phyloP scores from a whole-genome alignment of 1,284 basidiomycete species.

The Moniliophthora roreri region DNA sequence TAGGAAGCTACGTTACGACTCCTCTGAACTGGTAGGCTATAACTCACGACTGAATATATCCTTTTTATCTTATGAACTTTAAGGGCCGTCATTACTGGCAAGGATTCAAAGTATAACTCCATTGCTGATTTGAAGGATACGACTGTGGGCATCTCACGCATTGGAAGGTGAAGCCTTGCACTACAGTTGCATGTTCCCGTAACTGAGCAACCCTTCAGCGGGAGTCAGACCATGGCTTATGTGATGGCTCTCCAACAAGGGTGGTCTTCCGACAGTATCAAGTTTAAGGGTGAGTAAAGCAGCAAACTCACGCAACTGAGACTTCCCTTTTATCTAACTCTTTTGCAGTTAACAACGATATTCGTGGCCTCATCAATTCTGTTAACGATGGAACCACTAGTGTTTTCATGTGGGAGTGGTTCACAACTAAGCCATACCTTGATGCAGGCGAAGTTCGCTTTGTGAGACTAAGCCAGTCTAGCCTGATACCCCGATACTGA shows the following conservation, averaged over 20 bases:
- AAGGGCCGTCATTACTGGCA: conserved; percentile 93
- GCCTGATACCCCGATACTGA: neutral
- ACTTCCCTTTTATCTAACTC: neutral
- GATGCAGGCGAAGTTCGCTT: conserved; percentile 85
- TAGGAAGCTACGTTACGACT: conserved; percentile 90
- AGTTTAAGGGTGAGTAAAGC: conserved; percentile 66
- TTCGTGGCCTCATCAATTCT: conserved; percentile 85
- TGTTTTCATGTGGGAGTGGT: conserved; percentile 96
- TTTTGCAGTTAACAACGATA: conserved; percentile 82
- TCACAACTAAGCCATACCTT: conserved; percentile 93
- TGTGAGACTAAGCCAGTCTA: conserved; percentile 41
- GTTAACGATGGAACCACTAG: conserved; percentile 86
- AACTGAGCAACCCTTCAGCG: conserved; percentile 41
- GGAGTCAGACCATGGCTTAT: conserved; percentile 92
- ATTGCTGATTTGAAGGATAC: conserved; percentile 81
- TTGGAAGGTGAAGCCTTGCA: conserved; percentile 67
- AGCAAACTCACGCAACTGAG: neutral
- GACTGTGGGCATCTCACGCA: conserved; percentile 87
- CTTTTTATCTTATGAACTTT: neutral
- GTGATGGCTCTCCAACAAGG: conserved; percentile 89
- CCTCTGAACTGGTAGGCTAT: conserved; percentile 76
- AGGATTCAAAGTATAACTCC: conserved; percentile 66
- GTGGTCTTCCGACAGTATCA: conserved; percentile 71
- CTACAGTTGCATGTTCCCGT: neutral
- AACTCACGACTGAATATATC: neutral